phyloP scores from a whole-genome alignment of 768 basidiomycete species.

The Kwoniella dejecticola region DNA sequence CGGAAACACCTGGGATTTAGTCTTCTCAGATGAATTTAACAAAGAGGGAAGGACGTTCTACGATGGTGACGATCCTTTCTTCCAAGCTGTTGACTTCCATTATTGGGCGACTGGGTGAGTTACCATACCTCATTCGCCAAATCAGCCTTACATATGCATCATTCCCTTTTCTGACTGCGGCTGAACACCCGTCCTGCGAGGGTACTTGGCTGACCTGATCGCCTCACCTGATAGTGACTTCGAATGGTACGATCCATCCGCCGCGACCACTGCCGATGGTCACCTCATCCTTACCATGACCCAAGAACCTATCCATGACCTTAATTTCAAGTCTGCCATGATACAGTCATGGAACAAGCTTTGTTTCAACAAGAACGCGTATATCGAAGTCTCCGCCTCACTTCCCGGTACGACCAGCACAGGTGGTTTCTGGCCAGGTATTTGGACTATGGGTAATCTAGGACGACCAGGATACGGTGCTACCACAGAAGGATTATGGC shows the following conservation, averaged over 20 bases:
- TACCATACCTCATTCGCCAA: background rate
- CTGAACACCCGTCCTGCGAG: no score
- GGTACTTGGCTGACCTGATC: background rate
- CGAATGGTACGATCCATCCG: constrained; percentile 85
- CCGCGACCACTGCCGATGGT: constrained; percentile 71
- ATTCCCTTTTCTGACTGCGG: no score
- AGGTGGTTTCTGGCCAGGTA: constrained; percentile 60
- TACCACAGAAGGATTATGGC: constrained; percentile 62
- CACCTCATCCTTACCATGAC: constrained; percentile 73
- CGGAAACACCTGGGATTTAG: constrained; percentile 64
- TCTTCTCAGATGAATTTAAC: constrained; percentile 90
- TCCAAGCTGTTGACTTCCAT: constrained; percentile 57
- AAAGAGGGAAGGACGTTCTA: constrained; percentile 76
- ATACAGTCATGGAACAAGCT: constrained; percentile 73
- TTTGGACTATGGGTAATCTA: constrained; percentile 73
- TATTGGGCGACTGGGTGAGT: constrained; percentile 54
- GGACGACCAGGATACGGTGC: constrained; percentile 88
- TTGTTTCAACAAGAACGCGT: constrained; percentile 81
- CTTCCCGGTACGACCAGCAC: constrained; percentile 46
- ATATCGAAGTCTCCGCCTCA: constrained; percentile 66
- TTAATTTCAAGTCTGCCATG: constrained; percentile 64
- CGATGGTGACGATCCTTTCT: constrained; percentile 76
- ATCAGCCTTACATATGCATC: background rate
- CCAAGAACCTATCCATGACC: constrained; percentile 66
- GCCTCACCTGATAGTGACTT: constrained; percentile 42